Base-by-base conservation (phyloP, 768 basidiomycete genomes). In the Leccinum longicurvipes region DNA sequence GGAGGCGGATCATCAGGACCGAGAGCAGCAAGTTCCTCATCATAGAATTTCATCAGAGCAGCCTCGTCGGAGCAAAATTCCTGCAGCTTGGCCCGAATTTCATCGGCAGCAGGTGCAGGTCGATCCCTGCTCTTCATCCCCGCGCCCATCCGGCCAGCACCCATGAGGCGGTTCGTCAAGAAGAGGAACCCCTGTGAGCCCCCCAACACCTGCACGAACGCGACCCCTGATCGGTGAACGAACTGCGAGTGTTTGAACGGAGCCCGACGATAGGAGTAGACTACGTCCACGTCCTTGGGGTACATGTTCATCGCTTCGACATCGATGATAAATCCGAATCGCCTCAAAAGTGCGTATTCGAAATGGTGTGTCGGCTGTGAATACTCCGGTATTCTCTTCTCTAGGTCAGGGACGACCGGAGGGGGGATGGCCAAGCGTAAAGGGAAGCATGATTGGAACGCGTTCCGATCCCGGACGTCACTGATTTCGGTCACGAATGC, bases 401-500 rank as follows among this genome's bases (percentile, higher is more conserved):
- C 84, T 4, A 91, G 71, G 59, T 90, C 84, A 12, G 81, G 78
- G 7, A 90, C 76, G 19, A 80, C 65, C 0, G 94, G 94, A 3
- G 93, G 92, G 0, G 85, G 78, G 4, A 92, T 67, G 0, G 81
- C 84, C n/a, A 96, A 81, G 1, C 81, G 82, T 48, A 98, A 81
- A 2, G 92, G 89, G 69, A 84, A 90, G 63, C 92, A 93, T 4
- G 91, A 90, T 61, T 98, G 93, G 73, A 96, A 98, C 1, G 93
- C 87, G 62, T 92, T 96, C 58, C 86, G 84, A 25, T 85, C 80
- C 29, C 85, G 82, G 58, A 97, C 87, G 65, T 94, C 92, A 70
- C 85, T 82, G 68, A 98, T 93, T 67, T 94, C 92, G 32, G 87
- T 86, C 25, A 97, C 92, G 60, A 93, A 94, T 0, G 91, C 91